A percentile compares a stretch with the other conserved stretches of the same genome.
Conservation (phyloP, 78 protist genomes). For the Monocercomonoides exilis region DNA sequence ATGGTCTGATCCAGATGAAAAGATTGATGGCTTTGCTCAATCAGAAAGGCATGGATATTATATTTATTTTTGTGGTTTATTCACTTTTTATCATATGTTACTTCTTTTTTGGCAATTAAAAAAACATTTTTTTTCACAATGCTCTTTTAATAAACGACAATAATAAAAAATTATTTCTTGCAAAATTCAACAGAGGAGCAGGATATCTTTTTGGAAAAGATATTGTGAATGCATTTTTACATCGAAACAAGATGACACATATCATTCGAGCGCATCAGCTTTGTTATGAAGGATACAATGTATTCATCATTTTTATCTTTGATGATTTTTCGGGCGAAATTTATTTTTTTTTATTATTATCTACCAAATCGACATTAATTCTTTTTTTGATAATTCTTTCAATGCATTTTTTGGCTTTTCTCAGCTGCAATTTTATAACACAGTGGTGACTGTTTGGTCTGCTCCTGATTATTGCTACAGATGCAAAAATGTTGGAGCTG, state of each 20-base stretch:
- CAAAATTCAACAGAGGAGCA: not conserved
- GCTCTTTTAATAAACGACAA: too few species aligned
- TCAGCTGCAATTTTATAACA: not conserved
- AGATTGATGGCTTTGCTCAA: not conserved
- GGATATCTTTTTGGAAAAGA: not conserved
- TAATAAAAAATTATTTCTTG: not conserved
- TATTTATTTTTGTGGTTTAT: too few species aligned
- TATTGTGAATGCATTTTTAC: not conserved
- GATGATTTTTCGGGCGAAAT: too few species aligned
- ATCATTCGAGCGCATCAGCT: constrained; percentile 2
- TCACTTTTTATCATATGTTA: too few species aligned
- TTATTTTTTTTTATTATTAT: too few species aligned
- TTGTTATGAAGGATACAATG: not conserved
- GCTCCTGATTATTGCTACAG: constrained; percentile 20
- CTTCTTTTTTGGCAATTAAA: too few species aligned
- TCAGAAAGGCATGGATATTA: not conserved
- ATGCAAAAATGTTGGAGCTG: not conserved
- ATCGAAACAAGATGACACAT: not conserved
- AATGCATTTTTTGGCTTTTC: too few species aligned
- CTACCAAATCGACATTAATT: too few species aligned
- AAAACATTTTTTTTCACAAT: too few species aligned
- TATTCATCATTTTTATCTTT: too few species aligned
- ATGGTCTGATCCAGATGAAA: constrained; percentile 13
- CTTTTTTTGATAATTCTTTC: not conserved
- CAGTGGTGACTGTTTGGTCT: constrained; percentile 10